Evolutionary conservation across 345 rosid species (phyloP), one percentile per base, ranked within the genome.

Genomic region (Melaleuca quinquenervia): DNA sequence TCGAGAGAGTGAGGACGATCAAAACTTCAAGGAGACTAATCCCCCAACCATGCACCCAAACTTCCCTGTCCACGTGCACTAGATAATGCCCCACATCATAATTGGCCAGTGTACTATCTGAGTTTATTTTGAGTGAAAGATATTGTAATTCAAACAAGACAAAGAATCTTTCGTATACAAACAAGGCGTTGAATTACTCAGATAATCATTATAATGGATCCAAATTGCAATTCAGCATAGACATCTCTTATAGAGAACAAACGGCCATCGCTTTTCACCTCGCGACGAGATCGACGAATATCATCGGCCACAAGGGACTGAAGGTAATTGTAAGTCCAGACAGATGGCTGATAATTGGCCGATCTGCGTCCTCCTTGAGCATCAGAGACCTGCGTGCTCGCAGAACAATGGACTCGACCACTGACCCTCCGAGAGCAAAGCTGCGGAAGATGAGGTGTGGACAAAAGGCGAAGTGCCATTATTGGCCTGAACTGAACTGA

Each of bases 271-370:
- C 5, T 18, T 36, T 70, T 70, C 80, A 70, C 80, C 80, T 70
- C 48, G 0, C 13, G 13, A 41, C 80, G 48, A 36, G 48, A 70
- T 8, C 0, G 13, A 44, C 48, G 48, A 6, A 24, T 24, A 32
- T 70, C 80, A 8, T 5, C 22, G 26, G 48, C 48, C 26, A 70
- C 80, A 0, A 88, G 52, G 26, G 89, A 78, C 86, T 83, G 83
- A 83, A 86, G 52, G 49, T 83, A 78, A 48, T 60, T 78, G 89
- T 58, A 84, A 78, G 52, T 88, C 89, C 89, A 85, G 44, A 13
- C 29, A 0, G 85, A 82, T 11, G 86, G 84, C 55, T 83, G 84
- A 75, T 75, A 85, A 50, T 85, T 83, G 49, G 87, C 86, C 29
- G 89, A 83, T 27, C 84, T 22, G 83, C 85, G 85, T 6, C 50